phyloP scores from a whole-genome alignment of 2,329 filamentous ascomycete genomes.

The Fusarium burgessii region DNA sequence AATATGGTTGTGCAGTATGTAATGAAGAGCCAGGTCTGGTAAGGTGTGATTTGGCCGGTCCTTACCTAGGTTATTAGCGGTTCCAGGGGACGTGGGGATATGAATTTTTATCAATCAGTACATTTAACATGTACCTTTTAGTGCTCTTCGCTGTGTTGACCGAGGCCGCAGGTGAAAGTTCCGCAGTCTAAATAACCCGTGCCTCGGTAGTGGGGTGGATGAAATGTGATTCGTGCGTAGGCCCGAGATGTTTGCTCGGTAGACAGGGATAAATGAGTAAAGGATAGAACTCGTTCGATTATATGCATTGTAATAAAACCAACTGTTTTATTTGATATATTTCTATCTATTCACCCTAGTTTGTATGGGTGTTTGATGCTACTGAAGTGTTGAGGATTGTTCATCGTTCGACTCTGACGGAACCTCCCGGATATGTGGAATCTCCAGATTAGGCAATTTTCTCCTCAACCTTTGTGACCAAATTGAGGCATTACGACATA shows the following conservation, averaged over 20 bases:
- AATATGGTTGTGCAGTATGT: neutral
- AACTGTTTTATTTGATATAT: neutral
- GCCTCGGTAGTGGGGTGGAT: conserved; percentile 40
- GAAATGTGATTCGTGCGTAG: conserved; percentile 39
- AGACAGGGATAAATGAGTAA: neutral
- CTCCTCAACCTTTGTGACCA: neutral
- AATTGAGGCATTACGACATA: neutral
- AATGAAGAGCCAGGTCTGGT: neutral
- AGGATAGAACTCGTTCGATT: neutral
- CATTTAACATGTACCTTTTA: neutral
- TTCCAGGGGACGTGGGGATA: conserved; percentile 11
- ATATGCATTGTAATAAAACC: neutral
- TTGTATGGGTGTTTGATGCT: neutral
- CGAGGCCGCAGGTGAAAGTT: conserved; percentile 40
- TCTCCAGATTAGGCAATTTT: conserved; percentile 11
- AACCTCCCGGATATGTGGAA: neutral
- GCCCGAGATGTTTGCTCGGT: conserved; percentile 10
- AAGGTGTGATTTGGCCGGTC: neutral
- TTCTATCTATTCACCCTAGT: neutral
- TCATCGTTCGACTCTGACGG: neutral
- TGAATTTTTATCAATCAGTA: conserved; percentile 24
- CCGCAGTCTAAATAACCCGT: conserved; percentile 16
- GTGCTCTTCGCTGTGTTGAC: conserved; percentile 42
- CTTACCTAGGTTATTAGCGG: conserved; percentile 18
- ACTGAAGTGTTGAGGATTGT: neutral